These are phyloP conservation scores for Cupressus sempervirens DNA, from an alignment of 75 land plant genomes.

Conservation along the genomic window DNA sequence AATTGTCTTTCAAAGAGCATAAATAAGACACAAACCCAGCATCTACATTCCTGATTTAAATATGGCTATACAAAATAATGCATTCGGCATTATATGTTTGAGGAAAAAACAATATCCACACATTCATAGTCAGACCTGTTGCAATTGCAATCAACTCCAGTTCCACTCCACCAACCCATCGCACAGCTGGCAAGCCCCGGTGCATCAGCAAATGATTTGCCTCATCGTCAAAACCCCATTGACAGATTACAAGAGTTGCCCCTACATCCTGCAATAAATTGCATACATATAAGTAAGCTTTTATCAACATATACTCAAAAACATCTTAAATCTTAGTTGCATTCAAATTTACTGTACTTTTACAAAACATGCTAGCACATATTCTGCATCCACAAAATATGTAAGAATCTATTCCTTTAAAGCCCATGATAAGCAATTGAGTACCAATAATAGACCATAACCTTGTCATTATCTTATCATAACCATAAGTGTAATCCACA, in stretches of 20 bases:
- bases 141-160: conserved; percentile 96
- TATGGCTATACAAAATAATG: background rate
- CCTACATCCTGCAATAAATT: conserved; percentile 76
- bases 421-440: background rate
- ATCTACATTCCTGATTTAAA: background rate
- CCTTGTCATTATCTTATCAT: background rate
- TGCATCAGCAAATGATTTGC: conserved; percentile 96
- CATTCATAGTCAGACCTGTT: conserved; percentile 55
- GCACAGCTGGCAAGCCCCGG: conserved; percentile 87
- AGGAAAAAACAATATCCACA: background rate
- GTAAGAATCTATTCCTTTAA: background rate
- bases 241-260: conserved; percentile 94
- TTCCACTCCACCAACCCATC: conserved; percentile 99
- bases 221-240: conserved; percentile 99
- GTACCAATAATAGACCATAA: background rate
- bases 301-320: background rate
- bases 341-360: background rate
- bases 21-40: background rate
- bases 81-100: background rate
- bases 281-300: background rate
- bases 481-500: background rate
- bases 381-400: background rate
- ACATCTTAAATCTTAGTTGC: background rate
- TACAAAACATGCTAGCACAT: background rate
- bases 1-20: background rate